A percentile compares a stretch with the other conserved stretches of the same genome.
Conservation (phyloP, 1,139 yeast species). For the Candida buenavistaensis region DNA sequence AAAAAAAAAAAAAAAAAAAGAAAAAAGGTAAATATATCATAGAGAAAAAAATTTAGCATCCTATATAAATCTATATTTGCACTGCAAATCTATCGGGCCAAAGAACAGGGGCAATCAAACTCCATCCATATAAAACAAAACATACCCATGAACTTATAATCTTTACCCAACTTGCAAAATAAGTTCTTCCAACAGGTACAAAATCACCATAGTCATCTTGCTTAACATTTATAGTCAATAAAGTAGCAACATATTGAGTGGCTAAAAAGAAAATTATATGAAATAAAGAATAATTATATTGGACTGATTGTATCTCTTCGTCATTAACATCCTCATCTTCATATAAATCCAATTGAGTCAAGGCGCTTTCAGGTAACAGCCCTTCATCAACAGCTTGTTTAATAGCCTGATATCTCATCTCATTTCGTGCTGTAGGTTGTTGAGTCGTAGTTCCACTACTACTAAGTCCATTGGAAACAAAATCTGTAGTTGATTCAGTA, state of each 20-base stretch:
- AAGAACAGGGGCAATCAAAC: slow-evolving; percentile 82
- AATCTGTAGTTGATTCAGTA: slow-evolving; percentile 18
- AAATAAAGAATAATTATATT: slow-evolving; percentile 85
- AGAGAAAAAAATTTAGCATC: too few species aligned
- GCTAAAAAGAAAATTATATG: slow-evolving; percentile 92
- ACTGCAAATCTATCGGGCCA: slow-evolving; percentile 83
- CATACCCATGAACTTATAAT: slow-evolving; percentile 93
- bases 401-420: slow-evolving; percentile 84
- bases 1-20: too few species aligned
- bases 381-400: slow-evolving; percentile 95
- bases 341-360: slow-evolving; percentile 66
- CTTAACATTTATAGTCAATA: slow-evolving; percentile 87
- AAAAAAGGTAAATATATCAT: too few species aligned
- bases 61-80: slow-evolving; percentile 23
- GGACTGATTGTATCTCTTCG: slow-evolving; percentile 68
- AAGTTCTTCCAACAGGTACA: slow-evolving; percentile 95
- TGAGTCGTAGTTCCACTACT: slow-evolving; percentile 32
- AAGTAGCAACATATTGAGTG: slow-evolving; percentile 94
- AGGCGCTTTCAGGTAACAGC: slow-evolving; percentile 88
- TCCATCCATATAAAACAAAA: slow-evolving; percentile 84
- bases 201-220: slow-evolving; percentile 85
- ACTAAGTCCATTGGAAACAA: slow-evolving; percentile 5
- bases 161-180: slow-evolving; percentile 93
- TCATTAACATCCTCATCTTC: slow-evolving; percentile 48
- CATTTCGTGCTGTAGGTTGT: slow-evolving; percentile 62